phyloP scores from a whole-genome alignment of 805 yeast genomes.

The Metschnikowia borealis region DNA sequence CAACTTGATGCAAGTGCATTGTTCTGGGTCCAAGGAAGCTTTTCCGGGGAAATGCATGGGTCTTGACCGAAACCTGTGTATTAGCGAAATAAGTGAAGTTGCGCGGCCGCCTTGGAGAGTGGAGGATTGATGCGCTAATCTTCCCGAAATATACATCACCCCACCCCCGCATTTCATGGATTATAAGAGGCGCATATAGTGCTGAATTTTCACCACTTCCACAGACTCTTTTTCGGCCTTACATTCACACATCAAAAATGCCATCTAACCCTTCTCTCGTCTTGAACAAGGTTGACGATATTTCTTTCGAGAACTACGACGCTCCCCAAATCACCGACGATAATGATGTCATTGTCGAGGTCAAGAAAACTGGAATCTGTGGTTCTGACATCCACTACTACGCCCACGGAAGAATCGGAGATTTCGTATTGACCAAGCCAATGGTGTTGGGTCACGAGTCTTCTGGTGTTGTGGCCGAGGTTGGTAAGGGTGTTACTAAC shows the following conservation, averaged over 20 bases:
- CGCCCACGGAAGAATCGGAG: conserved; percentile 74
- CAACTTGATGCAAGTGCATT: no score
- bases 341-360: conserved; percentile 66
- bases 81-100: not conserved
- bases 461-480: conserved; percentile 67
- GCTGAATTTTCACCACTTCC: not conserved
- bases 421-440: conserved; percentile 66
- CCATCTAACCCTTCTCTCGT: conserved; percentile 53
- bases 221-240: not conserved
- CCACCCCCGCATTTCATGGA: conserved; percentile 4
- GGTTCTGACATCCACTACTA: conserved; percentile 86
- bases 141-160: conserved; percentile 6
- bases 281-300: conserved; percentile 57
- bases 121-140: conserved; percentile 1
- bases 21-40: not conserved
- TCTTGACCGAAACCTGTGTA: not conserved
- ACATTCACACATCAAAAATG: conserved; percentile 12
- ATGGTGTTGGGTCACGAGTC: conserved; percentile 91
- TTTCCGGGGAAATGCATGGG: no score
- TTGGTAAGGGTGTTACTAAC: conserved; percentile 60
- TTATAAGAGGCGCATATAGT: conserved; percentile 4
- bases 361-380: conserved; percentile 83
- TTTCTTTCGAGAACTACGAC: conserved; percentile 63
- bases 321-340: conserved; percentile 60
- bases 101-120: not conserved